Evolutionary conservation across 2,329 filamentous ascomycete genomes (phyloP).

Genomic region (Penicillium vulpinum): DNA sequence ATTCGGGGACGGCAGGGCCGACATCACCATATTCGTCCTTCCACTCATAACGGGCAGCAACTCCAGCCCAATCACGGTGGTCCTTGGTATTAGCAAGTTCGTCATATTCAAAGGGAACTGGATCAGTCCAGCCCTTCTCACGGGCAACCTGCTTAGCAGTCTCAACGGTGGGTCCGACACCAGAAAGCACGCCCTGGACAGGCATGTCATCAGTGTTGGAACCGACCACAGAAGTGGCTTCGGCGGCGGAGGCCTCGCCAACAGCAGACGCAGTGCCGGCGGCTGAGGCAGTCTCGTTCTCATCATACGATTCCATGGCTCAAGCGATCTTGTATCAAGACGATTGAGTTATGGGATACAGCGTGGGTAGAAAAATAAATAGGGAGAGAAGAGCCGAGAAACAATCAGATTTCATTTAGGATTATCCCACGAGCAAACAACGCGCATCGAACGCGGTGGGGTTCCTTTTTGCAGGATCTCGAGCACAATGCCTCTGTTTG

Average conservation of each 20-base stretch:
- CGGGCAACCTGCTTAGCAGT: slow-evolving; percentile 27
- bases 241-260: background rate
- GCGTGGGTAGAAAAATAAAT: no score
- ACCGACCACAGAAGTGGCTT: background rate
- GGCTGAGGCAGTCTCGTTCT: background rate
- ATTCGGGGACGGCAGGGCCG: slow-evolving; percentile 66
- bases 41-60: slow-evolving; percentile 76
- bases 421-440: no score
- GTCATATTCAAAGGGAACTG: slow-evolving; percentile 40
- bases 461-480: no score
- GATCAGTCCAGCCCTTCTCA: slow-evolving; percentile 42
- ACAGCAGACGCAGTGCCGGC: background rate
- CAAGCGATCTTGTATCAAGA: no score
- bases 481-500: no score
- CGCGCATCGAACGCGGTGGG: no score
- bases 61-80: slow-evolving; percentile 52
- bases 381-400: no score
- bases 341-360: no score
- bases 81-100: slow-evolving; percentile 29
- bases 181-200: background rate
- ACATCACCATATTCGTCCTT: slow-evolving; percentile 83
- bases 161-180: slow-evolving; percentile 19
- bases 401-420: background rate
- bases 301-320: background rate
- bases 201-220: background rate